Conservation (phyloP, 2,329 filamentous ascomycete species). For the Atkinsonella texensis region DNA sequence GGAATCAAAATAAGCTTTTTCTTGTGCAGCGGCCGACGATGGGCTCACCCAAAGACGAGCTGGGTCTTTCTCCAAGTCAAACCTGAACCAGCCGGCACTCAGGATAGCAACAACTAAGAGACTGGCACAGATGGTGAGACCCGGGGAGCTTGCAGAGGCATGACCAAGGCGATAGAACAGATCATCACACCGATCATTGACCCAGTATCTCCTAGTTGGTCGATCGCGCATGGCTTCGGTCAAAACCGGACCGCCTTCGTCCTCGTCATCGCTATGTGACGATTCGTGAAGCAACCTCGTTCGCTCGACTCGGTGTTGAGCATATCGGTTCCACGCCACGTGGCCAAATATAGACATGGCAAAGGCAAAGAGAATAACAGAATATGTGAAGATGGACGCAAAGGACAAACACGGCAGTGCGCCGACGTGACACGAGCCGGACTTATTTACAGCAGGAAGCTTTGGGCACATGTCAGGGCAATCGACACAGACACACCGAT, state of each 20-base stretch:
- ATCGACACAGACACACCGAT: slow-evolving; percentile 87
- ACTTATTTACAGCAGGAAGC: slow-evolving; percentile 61
- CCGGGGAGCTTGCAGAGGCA: slow-evolving; percentile 70
- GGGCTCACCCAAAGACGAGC: slow-evolving; percentile 96
- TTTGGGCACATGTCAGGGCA: slow-evolving; percentile 77
- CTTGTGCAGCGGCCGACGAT: slow-evolving; percentile 75
- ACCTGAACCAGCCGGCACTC: slow-evolving; percentile 78
- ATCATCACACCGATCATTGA: slow-evolving; percentile 74
- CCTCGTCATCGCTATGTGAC: slow-evolving; percentile 79
- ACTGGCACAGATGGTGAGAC: slow-evolving; percentile 65
- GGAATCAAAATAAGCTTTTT: slow-evolving; percentile 86
- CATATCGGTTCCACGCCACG: slow-evolving; percentile 62
- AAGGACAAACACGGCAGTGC: slow-evolving; percentile 88
- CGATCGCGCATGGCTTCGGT: slow-evolving; percentile 67
- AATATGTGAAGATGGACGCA: slow-evolving; percentile 77
- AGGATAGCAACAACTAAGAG: slow-evolving; percentile 66
- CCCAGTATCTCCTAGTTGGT: slow-evolving; percentile 64
- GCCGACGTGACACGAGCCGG: slow-evolving; percentile 69
- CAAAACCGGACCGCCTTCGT: slow-evolving; percentile 70
- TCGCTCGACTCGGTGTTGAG: slow-evolving; percentile 64
- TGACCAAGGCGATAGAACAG: slow-evolving; percentile 73
- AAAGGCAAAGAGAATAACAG: slow-evolving; percentile 57
- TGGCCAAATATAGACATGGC: slow-evolving; percentile 58
- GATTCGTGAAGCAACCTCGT: slow-evolving; percentile 80
- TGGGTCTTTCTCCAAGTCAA: slow-evolving; percentile 81